Percentiles rank a stretch among this genome's conserved stretches.
Conservation (phyloP, 306 rosid species). For the Crataegus laevigata region DNA sequence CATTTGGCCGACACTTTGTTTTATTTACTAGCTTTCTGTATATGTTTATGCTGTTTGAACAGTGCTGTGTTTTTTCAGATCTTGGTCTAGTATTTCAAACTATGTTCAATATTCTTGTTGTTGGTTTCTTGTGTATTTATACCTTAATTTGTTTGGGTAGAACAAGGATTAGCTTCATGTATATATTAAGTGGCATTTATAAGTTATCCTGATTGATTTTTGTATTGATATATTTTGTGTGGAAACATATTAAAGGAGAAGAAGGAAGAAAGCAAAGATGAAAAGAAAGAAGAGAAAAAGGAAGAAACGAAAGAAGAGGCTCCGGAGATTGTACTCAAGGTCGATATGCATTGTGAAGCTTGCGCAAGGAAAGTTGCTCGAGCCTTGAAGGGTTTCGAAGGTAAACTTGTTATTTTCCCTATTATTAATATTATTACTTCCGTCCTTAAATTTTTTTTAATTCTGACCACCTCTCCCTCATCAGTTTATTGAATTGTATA, state of each 20-base stretch:
- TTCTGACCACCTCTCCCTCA: not conserved
- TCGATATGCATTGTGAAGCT: slow-evolving; percentile 97
- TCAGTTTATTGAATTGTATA: not conserved
- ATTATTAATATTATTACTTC: not conserved
- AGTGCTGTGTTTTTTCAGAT: not conserved
- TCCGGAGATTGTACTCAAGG: slow-evolving; percentile 72
- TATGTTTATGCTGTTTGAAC: not conserved
- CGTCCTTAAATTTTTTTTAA: not conserved
- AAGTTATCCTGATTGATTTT: not conserved
- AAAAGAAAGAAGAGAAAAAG: slow-evolving; percentile 19
- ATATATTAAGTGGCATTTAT: not conserved
- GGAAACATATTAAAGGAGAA: slow-evolving; percentile 26
- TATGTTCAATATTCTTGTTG: not conserved
- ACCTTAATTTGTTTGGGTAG: not conserved
- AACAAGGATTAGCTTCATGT: not conserved
- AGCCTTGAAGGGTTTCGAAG: slow-evolving; percentile 87
- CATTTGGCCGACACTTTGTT: not conserved
- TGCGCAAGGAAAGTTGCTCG: slow-evolving; percentile 86
- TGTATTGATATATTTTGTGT: slow-evolving; percentile 1
- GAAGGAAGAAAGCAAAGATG: slow-evolving; percentile 15
- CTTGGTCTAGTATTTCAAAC: not conserved
- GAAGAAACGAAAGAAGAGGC: slow-evolving; percentile 39
- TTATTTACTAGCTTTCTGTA: not conserved
- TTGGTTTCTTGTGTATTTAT: not conserved
- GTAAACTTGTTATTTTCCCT: slow-evolving; percentile 22